Conservation (phyloP, 768 basidiomycete genomes). For the Artomyces pyxidatus region DNA sequence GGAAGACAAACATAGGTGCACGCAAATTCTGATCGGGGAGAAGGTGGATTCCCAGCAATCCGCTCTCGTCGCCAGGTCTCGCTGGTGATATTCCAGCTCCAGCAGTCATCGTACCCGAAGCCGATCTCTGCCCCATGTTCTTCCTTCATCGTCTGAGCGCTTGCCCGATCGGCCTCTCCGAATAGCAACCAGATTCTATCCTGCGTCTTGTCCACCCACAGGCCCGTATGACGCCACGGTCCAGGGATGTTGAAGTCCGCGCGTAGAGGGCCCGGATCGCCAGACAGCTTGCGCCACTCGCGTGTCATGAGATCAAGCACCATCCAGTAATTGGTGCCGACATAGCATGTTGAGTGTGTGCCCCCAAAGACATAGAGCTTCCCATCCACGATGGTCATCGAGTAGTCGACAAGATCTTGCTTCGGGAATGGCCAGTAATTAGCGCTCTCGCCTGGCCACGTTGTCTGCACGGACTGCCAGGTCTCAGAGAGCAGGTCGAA, state of each 20-base stretch:
- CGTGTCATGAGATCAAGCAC: neutral
- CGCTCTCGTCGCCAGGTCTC: constrained; percentile 24
- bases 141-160: constrained; percentile 17
- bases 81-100: constrained; percentile 23
- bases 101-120: constrained; percentile 24
- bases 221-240: constrained; percentile 23
- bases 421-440: constrained; percentile 11
- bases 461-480: neutral
- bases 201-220: constrained; percentile 25
- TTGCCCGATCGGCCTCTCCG: constrained; percentile 26
- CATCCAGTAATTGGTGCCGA: neutral
- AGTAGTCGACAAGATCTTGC: neutral
- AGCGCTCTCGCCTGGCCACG: constrained; percentile 9
- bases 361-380: constrained; percentile 27
- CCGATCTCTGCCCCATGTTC: constrained; percentile 16
- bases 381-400: constrained; percentile 16
- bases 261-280: neutral
- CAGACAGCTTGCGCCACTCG: neutral
- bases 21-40: constrained; percentile 23
- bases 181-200: constrained; percentile 24
- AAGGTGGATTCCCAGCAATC: constrained; percentile 23
- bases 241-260: constrained; percentile 19
- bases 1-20: neutral
- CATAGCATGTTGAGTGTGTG: neutral
- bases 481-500: constrained; percentile 20